Evolutionary conservation across 179 eudicot genomes (phyloP).

Genomic region (Vitellaria paradoxa): DNA sequence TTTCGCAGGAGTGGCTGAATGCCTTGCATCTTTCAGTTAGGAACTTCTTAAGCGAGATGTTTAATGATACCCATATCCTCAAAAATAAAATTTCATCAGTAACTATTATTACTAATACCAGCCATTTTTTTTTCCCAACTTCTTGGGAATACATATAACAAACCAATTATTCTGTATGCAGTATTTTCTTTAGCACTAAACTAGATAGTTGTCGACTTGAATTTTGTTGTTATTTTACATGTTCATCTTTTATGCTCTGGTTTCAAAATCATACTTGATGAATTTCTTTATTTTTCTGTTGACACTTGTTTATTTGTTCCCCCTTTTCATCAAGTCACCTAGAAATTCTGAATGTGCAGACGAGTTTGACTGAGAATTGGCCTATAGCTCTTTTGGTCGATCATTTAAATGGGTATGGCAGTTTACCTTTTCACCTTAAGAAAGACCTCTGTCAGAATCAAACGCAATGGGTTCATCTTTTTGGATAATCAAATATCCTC

Average conservation of each 20-base stretch:
- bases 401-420: not conserved
- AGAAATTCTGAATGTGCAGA: not conserved
- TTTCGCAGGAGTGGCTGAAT: constrained; percentile 90
- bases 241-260: not conserved
- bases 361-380: not conserved
- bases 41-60: constrained; percentile 80
- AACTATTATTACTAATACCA: not conserved
- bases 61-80: constrained; percentile 91
- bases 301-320: not conserved
- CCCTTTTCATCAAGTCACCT: not conserved
- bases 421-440: not conserved
- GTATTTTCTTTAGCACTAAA: not conserved
- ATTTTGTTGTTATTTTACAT: not conserved
- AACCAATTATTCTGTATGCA: not conserved
- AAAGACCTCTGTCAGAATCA: not conserved
- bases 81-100: not conserved
- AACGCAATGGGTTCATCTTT: not conserved
- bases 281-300: not conserved
- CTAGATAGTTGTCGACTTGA: not conserved
- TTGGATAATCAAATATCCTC: not conserved
- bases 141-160: not conserved
- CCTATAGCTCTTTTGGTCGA: not conserved
- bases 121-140: not conserved
- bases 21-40: constrained; percentile 71
- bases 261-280: not conserved